Conservation (phyloP, 2,329 filamentous ascomycete species). For the Ilyonectria robusta region DNA sequence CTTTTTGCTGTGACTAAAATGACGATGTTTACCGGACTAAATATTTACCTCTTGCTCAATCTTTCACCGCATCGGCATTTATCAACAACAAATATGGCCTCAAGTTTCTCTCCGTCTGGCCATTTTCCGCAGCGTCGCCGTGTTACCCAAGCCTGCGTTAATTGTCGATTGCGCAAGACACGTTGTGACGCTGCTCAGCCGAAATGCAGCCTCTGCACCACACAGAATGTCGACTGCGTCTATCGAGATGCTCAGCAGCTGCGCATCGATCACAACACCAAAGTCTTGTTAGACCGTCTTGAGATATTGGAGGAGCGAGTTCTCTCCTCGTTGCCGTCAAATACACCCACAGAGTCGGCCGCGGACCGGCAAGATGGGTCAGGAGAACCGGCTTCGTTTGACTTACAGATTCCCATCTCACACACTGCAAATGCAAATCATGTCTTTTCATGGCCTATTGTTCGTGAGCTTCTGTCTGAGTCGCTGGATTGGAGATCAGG, state of each 20-base stretch:
- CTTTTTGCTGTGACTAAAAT: no score
- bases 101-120: neutral
- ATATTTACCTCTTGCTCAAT: no score
- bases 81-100: no score
- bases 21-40: no score
- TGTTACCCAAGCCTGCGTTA: slow-evolving; percentile 47
- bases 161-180: slow-evolving; percentile 50
- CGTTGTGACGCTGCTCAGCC: slow-evolving; percentile 50
- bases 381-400: neutral
- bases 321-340: slow-evolving; percentile 18
- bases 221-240: slow-evolving; percentile 48
- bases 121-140: slow-evolving; percentile 29
- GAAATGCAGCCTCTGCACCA: slow-evolving; percentile 46
- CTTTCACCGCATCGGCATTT: no score
- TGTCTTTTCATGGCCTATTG: slow-evolving; percentile 28
- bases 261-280: slow-evolving; percentile 48
- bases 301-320: slow-evolving; percentile 49
- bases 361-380: no score
- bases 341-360: no score
- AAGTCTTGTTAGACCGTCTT: slow-evolving; percentile 48
- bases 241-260: slow-evolving; percentile 49
- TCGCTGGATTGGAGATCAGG: neutral
- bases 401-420: slow-evolving; percentile 28
- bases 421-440: slow-evolving; percentile 40
- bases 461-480: slow-evolving; percentile 17